Evolutionary conservation across 192 early-diverging fungal genomes (phyloP).

Genomic region (Linderina pennispora): DNA sequence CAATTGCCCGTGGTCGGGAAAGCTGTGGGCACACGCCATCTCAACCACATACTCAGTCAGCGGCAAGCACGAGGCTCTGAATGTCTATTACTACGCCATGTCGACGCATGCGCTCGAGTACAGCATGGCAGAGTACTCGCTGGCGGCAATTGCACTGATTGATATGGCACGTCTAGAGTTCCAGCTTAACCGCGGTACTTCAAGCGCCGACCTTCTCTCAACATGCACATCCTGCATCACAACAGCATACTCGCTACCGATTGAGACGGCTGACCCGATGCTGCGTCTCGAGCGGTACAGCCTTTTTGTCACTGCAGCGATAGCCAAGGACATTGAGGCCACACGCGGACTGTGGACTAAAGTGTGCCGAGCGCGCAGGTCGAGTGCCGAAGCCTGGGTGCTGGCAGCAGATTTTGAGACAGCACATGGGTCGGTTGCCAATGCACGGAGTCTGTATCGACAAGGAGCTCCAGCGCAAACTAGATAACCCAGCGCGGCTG

Average conservation of each 20-base stretch:
- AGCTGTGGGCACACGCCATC: slow-evolving; percentile 30
- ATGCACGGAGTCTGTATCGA: slow-evolving; percentile 26
- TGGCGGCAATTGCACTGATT: slow-evolving; percentile 9
- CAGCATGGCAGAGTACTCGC: slow-evolving; percentile 32
- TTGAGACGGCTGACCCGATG: slow-evolving; percentile 21
- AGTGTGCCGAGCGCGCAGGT: slow-evolving; percentile 24
- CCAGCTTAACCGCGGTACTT: background rate
- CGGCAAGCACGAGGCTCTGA: slow-evolving; percentile 9
- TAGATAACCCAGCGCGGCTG: slow-evolving; percentile 31
- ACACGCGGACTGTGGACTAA: slow-evolving; percentile 28
- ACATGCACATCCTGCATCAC: slow-evolving; percentile 19
- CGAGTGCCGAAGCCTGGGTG: slow-evolving; percentile 34
- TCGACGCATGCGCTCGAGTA: slow-evolving; percentile 28
- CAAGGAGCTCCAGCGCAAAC: slow-evolving; percentile 36
- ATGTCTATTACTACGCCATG: slow-evolving; percentile 8
- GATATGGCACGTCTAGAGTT: slow-evolving; percentile 5
- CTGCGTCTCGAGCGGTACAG: slow-evolving; percentile 31
- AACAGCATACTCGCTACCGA: slow-evolving; percentile 12
- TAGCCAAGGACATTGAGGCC: background rate
- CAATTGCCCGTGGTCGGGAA: slow-evolving; percentile 40
- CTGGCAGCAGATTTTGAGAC: slow-evolving; percentile 33
- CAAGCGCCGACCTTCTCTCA: slow-evolving; percentile 1
- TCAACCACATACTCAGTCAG: slow-evolving; percentile 2
- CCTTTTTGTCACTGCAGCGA: background rate
- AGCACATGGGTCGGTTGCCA: slow-evolving; percentile 8